These are phyloP conservation scores for Ophiostoma quercus DNA, from an alignment of 2,329 filamentous ascomycete genomes.

Conservation along the genomic window DNA sequence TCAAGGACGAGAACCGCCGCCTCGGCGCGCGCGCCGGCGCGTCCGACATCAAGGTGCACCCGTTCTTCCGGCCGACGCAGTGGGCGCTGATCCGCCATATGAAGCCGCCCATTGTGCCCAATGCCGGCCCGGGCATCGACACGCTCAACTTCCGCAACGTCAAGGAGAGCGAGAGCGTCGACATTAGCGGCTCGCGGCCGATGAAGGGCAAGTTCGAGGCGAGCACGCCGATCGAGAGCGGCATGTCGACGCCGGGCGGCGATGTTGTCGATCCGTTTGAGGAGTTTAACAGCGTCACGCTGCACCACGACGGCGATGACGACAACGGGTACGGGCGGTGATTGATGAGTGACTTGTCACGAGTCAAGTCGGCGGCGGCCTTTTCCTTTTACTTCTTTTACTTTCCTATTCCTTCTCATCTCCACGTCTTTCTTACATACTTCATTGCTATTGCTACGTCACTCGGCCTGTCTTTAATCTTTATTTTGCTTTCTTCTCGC, in stretches of 20 bases:
- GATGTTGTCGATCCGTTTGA: constrained; percentile 85
- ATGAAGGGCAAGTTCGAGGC: constrained; percentile 46
- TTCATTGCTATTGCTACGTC: neutral
- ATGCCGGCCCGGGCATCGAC: constrained; percentile 83
- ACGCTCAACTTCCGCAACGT: constrained; percentile 97
- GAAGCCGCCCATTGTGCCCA: constrained; percentile 95
- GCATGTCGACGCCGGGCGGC: constrained; percentile 74
- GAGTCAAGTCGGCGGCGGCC: no score
- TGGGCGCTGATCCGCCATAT: constrained; percentile 96
- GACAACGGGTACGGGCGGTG: constrained; percentile 36
- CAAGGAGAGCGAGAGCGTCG: constrained; percentile 93
- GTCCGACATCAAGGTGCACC: constrained; percentile 91
- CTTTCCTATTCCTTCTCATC: no score
- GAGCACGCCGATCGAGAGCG: constrained; percentile 72
- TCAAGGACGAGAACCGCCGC: constrained; percentile 94
- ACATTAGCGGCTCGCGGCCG: constrained; percentile 61
- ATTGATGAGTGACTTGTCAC: constrained; percentile 16
- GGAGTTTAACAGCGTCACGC: constrained; percentile 96
- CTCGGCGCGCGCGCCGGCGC: constrained; percentile 91
- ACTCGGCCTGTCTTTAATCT: neutral
- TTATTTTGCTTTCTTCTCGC: neutral
- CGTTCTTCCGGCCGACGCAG: constrained; percentile 92
- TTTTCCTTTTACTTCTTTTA: no score
- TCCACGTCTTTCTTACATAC: neutral
- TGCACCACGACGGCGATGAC: constrained; percentile 93